phyloP scores from a whole-genome alignment of 352 stramenopile species.

The Peronospora destructor region DNA sequence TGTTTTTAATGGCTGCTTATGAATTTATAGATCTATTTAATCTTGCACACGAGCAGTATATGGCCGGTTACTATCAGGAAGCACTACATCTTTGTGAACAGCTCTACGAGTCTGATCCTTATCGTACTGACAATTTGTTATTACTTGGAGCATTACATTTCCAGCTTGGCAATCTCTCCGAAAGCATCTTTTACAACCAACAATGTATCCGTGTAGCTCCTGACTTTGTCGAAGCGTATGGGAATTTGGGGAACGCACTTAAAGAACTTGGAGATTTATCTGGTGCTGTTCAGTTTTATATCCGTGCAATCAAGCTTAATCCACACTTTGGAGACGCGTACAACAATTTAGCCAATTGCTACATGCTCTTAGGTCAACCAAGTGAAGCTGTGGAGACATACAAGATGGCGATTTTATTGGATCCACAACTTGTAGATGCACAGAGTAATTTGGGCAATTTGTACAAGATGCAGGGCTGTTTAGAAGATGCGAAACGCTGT shows the following conservation, averaged over 20 bases:
- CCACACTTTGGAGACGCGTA: conserved; percentile 88
- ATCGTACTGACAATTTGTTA: conserved; percentile 88
- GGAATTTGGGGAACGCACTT: conserved; percentile 92
- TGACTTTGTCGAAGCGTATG: conserved; percentile 89
- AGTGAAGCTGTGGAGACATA: conserved; percentile 90
- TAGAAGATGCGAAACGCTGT: conserved; percentile 85
- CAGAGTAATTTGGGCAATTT: conserved; percentile 92
- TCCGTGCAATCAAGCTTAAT: conserved; percentile 90
- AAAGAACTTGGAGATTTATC: conserved; percentile 89
- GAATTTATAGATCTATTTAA: conserved; percentile 50
- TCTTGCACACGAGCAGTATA: conserved; percentile 79
- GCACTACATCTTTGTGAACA: conserved; percentile 79
- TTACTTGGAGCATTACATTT: conserved; percentile 91
- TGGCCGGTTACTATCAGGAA: conserved; percentile 85
- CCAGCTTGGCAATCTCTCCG: conserved; percentile 87
- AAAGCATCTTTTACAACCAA: conserved; percentile 94
- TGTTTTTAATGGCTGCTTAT: neutral
- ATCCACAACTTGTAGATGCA: conserved; percentile 88
- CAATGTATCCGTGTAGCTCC: conserved; percentile 90
- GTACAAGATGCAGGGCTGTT: conserved; percentile 82
- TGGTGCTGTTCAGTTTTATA: conserved; percentile 89
- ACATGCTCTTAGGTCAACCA: conserved; percentile 88
- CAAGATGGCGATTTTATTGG: conserved; percentile 88
- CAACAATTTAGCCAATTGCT: conserved; percentile 88
- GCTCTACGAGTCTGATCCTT: conserved; percentile 84